Conservation (phyloP, 768 basidiomycete species). For the Gymnopilus dilepis region DNA sequence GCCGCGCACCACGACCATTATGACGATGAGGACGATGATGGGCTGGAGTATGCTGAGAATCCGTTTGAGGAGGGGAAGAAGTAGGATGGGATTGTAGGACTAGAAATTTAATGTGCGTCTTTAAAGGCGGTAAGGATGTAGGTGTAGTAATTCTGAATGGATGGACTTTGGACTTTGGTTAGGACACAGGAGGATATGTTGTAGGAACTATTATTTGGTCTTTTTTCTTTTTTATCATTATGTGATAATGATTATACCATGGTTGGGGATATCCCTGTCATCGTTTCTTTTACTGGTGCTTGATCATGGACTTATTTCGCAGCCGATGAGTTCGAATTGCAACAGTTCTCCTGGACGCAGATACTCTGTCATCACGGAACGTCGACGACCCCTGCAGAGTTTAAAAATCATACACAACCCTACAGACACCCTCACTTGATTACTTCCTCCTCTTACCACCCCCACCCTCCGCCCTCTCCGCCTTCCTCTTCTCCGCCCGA, state of each 20-base stretch:
- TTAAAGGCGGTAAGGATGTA: no score
- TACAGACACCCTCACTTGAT: background rate
- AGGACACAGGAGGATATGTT: background rate
- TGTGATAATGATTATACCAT: background rate
- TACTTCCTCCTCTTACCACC: conserved; percentile 11
- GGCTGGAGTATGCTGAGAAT: conserved; percentile 21
- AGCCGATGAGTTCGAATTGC: no score
- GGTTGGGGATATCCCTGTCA: background rate
- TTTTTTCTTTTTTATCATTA: background rate
- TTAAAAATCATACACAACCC: no score
- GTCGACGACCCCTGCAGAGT: no score
- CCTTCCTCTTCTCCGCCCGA: conserved; percentile 15
- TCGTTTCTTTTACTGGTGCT: no score
- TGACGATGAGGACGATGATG: conserved; percentile 17
- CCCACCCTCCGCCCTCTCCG: conserved; percentile 13
- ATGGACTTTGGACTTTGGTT: background rate
- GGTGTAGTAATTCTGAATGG: no score
- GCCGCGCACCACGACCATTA: background rate
- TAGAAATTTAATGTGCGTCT: no score
- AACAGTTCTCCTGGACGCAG: no score
- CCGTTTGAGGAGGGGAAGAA: conserved; percentile 19
- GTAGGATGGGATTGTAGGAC: background rate
- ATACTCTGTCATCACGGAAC: no score
- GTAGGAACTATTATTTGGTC: background rate
- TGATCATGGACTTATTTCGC: background rate